Evolutionary conservation across 2,329 filamentous ascomycete genomes (phyloP), one percentile per base, ranked within the genome.

Genomic region (Aspergillus proliferans): DNA sequence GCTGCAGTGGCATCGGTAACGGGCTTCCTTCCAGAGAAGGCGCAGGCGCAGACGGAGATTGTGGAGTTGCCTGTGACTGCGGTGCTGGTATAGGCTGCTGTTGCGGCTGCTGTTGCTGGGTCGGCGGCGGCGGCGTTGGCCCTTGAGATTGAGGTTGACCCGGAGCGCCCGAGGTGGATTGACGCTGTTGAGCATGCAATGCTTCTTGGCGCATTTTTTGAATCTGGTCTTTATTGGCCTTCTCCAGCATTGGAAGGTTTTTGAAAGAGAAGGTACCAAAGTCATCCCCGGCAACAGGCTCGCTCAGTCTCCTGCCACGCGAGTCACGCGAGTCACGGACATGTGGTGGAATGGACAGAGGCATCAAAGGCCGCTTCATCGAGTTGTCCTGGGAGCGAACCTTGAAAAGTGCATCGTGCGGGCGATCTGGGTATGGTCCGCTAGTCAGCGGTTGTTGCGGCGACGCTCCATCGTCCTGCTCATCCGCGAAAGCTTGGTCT

Each of bases 151-250:
- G 48, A 22, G 3, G 53, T 43, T 30, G 39, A 34, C 58, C 53
- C 39, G 63, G 62, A 12, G 51, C 30, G 15, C 54, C 49, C 10
- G 61, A 57, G 3, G 58, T 57, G 10, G 68, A 57, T 48, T 71
- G 67, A 55, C 82, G 81, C 52, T 77, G 76, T 58, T 84, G 81
- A 33, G 78, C 77, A 60, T 85, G 90, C 73, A 96, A 79, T 3
- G 93, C 91, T 68, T 97, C 91, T 19, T 91, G 89, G 9, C 91
- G 85, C 49, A 98, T 76, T 67, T 97, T 97, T 61, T 97, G 91
- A 28, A 98, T 95, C 26, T 97, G 90, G 61, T 98, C 93, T 66
- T 98, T 98, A 71, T 98, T 98, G 47, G 93, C 93, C 69, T 96
- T 97, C 62, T 97, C 93, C 15, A 98, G 77, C 18, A 97, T 92